Evolutionary conservation across 31 red algal genomes (phyloP).

Genomic region (Endocladia muricata): DNA sequence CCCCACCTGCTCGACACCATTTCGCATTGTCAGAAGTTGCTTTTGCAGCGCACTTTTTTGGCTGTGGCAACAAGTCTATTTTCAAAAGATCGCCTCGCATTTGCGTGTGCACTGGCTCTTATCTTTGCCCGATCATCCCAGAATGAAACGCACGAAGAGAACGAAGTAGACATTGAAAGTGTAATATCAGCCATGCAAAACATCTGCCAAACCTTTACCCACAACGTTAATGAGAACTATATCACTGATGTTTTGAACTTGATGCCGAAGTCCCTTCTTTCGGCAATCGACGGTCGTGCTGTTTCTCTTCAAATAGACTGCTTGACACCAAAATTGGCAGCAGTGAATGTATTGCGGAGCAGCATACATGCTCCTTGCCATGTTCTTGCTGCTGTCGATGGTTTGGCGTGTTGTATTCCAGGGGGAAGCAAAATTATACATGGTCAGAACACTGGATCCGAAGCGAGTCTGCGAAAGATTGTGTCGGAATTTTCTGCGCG

Average conservation of each 20-base stretch:
- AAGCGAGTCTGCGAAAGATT: conserved; percentile 11
- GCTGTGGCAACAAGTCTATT: conserved; percentile 52
- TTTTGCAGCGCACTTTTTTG: conserved; percentile 20
- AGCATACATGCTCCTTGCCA: conserved; percentile 17
- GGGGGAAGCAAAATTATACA: conserved; percentile 38
- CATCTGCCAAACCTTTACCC: not conserved
- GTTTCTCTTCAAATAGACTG: not conserved
- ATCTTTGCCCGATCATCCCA: not conserved
- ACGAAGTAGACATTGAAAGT: not conserved
- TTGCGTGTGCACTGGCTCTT: conserved; percentile 50
- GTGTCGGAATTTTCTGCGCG: not conserved
- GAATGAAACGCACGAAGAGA: not conserved
- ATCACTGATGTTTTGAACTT: not conserved
- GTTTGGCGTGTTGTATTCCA: conserved; percentile 45
- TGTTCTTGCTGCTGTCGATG: conserved; percentile 17
- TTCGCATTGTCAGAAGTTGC: conserved; percentile 9
- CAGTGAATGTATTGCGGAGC: conserved; percentile 10
- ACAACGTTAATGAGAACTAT: not conserved
- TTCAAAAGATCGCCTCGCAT: conserved; percentile 53
- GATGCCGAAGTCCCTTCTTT: not conserved
- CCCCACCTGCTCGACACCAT: conserved; percentile 11
- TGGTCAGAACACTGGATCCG: conserved; percentile 30
- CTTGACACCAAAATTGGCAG: not conserved
- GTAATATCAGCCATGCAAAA: not conserved
- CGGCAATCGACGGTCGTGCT: not conserved